A percentile compares a stretch with the other conserved stretches of the same genome.
Conservation (phyloP, 2,329 filamentous ascomycete species). For the Chrysosporium queenslandicum region DNA sequence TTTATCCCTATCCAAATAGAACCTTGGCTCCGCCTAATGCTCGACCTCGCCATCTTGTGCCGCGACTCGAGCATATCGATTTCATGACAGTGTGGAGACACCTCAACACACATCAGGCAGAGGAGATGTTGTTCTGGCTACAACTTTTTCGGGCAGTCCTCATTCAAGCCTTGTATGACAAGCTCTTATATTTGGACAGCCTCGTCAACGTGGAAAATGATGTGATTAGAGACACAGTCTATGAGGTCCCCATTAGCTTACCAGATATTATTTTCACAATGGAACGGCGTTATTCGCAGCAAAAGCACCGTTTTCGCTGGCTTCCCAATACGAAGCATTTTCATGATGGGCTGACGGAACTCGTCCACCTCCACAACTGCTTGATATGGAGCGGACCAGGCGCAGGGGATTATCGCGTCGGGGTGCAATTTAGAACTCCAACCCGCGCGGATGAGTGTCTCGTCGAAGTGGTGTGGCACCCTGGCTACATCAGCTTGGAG, state of each 20-base stretch:
- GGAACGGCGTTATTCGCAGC: background rate
- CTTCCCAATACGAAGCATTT: slow-evolving; percentile 11
- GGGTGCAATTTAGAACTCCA: slow-evolving; percentile 6
- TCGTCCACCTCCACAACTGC: slow-evolving; percentile 18
- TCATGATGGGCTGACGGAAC: slow-evolving; percentile 9
- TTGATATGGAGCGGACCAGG: slow-evolving; percentile 6
- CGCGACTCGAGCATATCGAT: slow-evolving; percentile 15
- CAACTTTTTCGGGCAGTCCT: slow-evolving; percentile 16
- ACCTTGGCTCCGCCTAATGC: background rate
- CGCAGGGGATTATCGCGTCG: slow-evolving; percentile 2
- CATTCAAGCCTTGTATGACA: slow-evolving; percentile 15
- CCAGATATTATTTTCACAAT: background rate
- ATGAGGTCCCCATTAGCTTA: background rate
- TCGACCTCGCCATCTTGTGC: slow-evolving; percentile 20
- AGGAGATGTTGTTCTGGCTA: slow-evolving; percentile 19
- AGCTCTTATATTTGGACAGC: slow-evolving; percentile 10
- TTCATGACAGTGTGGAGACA: slow-evolving; percentile 19
- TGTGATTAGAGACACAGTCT: background rate
- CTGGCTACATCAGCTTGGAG: slow-evolving; percentile 13
- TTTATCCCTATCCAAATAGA: background rate
- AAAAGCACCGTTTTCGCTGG: slow-evolving; percentile 9
- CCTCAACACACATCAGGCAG: slow-evolving; percentile 17
- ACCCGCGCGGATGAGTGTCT: background rate
- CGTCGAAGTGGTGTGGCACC: slow-evolving; percentile 12
- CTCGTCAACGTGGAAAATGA: background rate